Base-by-base conservation (phyloP, 1,139 yeast genomes). In the Scheffersomyces stambukii region DNA sequence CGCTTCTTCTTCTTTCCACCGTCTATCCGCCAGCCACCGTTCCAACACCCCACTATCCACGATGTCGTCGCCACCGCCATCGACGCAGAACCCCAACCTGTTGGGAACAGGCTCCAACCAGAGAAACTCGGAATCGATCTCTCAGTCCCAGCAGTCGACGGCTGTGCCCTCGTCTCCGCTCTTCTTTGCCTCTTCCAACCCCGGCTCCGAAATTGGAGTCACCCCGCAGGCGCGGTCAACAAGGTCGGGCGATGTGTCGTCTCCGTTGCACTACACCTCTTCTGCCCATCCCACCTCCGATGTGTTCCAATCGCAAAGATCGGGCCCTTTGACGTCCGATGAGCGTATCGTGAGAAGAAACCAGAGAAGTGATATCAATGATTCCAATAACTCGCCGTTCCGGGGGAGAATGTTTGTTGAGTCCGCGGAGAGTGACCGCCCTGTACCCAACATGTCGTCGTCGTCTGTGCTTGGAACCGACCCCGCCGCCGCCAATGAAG, bases 161-260 rank as follows among this genome's bases (percentile, higher is more conserved):
- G 65, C 56, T n/a, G 76, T 67, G 20, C 80, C 81, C 6, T 76
- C 84, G 8, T 79, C 86, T 14, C 86, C 86, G 18, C 64, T 80
- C 36, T 77, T 80, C 47, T 70, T 78, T 48, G 70, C 76, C 16
- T 66, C 62, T n/a, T 69, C 75, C 13, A 64, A 66, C 35, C 65
- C 70, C 2, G 53, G 58, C 28, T 64, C 71, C 8, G 72, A 66
- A 34, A 43, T 38, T 18, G 33, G 28, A 21, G 12, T 28, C 7
- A 15, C 30, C 6, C 40, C 46, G 13, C 40, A 38, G 20, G 45
- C 52, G 7, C 45, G 49, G 27, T 36, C 52, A 16, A 42, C 49
- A 38, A 21, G 23, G 27, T 19, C 31, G 21, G 22, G 31, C 26
- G 57, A 62, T 30, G 50, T 64, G 4, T 66, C 73, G 8, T 64